Evolutionary conservation across 768 basidiomycete genomes (phyloP), one percentile per base, ranked within the genome.

Genomic region (Rhodosporidiobolus sp.): DNA sequence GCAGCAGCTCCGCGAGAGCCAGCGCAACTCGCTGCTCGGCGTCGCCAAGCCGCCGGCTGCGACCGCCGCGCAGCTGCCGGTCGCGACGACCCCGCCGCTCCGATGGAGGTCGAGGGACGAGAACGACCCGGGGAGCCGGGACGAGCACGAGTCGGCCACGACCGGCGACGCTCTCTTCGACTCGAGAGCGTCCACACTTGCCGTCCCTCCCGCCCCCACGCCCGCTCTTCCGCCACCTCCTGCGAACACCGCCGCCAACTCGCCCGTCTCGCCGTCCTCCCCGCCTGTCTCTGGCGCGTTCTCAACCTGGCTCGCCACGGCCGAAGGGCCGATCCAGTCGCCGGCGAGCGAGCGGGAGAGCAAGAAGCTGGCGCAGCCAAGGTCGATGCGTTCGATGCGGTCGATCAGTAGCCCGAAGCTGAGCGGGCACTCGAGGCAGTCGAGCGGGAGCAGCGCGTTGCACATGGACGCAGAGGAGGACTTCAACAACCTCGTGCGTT

Each of bases 401-500:
- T 2, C 12, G 57, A 28, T 22, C 24, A 5, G 24, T 26, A 16
- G 24, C 35, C 32, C 26, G 4, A 32, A 20, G 30, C 24, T 0
- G 8, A 28, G 45, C 14, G n/a, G 34, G 38, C 63, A 26, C 45
- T 65, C 63, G 28, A 28, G 30, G 24, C 12, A 17, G 26, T 72
- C 70, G 48, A 61, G 54, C 43, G 28, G 45, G 14, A 57, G 70
- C 46, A 63, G 60, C 22, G 54, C 60, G 12, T 22, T 72, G 53
- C 19, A 67, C 32, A 32, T 72, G 19, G 57, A 54, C 24, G 45
- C 22, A 0, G 46, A 56, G 4, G 32, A n/a, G 0, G 22, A 50
- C 22, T 72, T 32, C 46, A 55, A 38, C 17, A 30, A 54, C 1
- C 48, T 72, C 1, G 70, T 72, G 28, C 53, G 70, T 43, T 30